These are phyloP conservation scores for Naganishia randhawae DNA, from an alignment of 768 basidiomycete genomes.

Conservation along the genomic window DNA sequence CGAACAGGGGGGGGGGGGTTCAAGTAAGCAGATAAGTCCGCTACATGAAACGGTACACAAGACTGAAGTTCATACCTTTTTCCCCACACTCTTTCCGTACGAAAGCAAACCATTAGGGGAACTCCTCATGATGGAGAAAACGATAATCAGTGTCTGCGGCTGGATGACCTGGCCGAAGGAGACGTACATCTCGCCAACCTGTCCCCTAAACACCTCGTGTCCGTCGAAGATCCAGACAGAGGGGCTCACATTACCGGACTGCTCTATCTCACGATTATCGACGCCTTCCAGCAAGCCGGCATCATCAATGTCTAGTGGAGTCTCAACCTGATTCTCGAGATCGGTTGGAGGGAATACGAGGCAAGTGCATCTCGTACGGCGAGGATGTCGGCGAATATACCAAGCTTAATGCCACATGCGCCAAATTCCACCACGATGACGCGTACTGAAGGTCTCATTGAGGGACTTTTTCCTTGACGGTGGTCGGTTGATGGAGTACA, in stretches of 20 bases:
- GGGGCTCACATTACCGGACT: neutral
- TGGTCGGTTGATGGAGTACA: no score
- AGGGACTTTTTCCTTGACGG: no score
- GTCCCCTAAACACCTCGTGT: neutral
- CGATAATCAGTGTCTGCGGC: neutral
- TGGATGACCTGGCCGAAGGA: neutral
- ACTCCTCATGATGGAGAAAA: neutral
- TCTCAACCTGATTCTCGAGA: constrained; percentile 1
- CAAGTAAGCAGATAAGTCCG: neutral
- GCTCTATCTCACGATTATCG: neutral
- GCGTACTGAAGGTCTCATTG: no score
- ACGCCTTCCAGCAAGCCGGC: constrained; percentile 4
- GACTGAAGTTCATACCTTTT: neutral
- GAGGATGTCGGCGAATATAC: no score
- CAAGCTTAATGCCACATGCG: no score
- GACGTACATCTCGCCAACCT: neutral
- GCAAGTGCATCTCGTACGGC: neutral
- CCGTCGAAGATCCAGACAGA: neutral
- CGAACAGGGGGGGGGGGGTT: neutral
- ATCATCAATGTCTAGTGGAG: neutral
- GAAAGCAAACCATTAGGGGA: neutral
- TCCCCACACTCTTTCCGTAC: neutral
- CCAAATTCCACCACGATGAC: no score
- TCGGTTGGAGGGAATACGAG: constrained; percentile 3
- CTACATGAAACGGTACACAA: neutral